Conservation (phyloP, 2,329 filamentous ascomycete genomes). For the Alternaria sp. region DNA sequence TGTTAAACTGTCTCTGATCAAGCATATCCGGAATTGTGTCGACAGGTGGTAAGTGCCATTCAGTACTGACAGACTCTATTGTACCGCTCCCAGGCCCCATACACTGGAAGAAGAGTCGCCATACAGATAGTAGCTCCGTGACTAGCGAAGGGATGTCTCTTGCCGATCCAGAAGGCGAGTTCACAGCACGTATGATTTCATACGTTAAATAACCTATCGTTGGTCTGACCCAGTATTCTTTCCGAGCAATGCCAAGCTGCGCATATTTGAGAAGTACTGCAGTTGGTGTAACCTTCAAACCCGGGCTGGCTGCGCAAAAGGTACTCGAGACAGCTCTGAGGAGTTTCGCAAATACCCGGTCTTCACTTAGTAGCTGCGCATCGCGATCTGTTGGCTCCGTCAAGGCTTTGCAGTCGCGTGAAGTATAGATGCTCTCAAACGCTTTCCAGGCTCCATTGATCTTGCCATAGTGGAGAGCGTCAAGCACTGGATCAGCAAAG, state of each 20-base stretch:
- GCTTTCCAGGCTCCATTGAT: conserved; percentile 34
- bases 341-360: conserved; percentile 32
- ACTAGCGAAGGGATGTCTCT: conserved; percentile 27
- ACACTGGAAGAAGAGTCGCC: conserved; percentile 44
- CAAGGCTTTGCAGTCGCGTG: conserved; percentile 39
- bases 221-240: conserved; percentile 27
- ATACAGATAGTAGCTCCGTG: conserved; percentile 40
- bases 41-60: conserved; percentile 35
- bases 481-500: background rate
- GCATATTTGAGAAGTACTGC: conserved; percentile 36
- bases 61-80: conserved; percentile 25
- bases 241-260: conserved; percentile 34
- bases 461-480: background rate
- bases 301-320: conserved; percentile 23
- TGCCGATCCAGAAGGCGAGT: conserved; percentile 4
- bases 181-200: conserved; percentile 26
- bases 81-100: conserved; percentile 22
- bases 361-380: conserved; percentile 20
- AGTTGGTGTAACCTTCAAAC: conserved; percentile 28
- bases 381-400: conserved; percentile 27
- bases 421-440: conserved; percentile 37
- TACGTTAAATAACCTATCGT: conserved; percentile 33
- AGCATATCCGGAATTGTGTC: conserved; percentile 11
- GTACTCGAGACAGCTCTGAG: conserved; percentile 15
- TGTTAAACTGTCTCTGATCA: conserved; percentile 20